These are phyloP conservation scores for Aspergillus sp. DNA, from an alignment of 2,329 filamentous ascomycete species.

Conservation along the genomic window DNA sequence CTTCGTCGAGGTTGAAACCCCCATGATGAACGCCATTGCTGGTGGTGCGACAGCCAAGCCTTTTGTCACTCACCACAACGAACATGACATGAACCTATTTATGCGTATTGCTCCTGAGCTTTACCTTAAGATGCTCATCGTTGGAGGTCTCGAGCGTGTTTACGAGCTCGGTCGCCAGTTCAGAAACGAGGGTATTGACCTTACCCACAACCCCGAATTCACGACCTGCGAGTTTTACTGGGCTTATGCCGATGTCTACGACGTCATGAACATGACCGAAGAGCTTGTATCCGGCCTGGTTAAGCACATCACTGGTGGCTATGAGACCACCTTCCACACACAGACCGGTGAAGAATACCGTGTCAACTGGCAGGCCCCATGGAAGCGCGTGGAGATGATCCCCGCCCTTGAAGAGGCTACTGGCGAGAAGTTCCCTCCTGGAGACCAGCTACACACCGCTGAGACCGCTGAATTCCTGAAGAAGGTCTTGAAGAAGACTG, in stretches of 20 bases:
- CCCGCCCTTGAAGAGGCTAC: slow-evolving; percentile 83
- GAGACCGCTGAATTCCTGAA: slow-evolving; percentile 89
- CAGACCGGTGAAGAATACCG: slow-evolving; percentile 82
- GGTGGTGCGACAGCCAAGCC: slow-evolving; percentile 94
- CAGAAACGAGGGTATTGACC: slow-evolving; percentile 86
- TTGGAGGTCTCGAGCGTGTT: slow-evolving; percentile 89
- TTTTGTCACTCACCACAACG: slow-evolving; percentile 95
- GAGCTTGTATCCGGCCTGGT: slow-evolving; percentile 88
- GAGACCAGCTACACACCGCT: slow-evolving; percentile 82
- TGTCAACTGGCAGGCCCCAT: slow-evolving; percentile 95
- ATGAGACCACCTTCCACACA: slow-evolving; percentile 82
- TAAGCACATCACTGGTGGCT: slow-evolving; percentile 81
- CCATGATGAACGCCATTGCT: slow-evolving; percentile 95
- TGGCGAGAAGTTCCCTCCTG: slow-evolving; percentile 90
- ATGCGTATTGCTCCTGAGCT: slow-evolving; percentile 94
- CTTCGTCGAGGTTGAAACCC: slow-evolving; percentile 93
- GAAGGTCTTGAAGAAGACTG: slow-evolving; percentile 80
- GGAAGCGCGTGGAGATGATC: slow-evolving; percentile 95
- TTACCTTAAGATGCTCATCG: slow-evolving; percentile 93
- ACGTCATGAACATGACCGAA: slow-evolving; percentile 87
- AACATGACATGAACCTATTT: slow-evolving; percentile 89
- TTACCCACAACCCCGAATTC: slow-evolving; percentile 98
- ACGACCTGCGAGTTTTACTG: slow-evolving; percentile 97
- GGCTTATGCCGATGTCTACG: slow-evolving; percentile 89
- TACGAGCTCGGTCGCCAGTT: slow-evolving; percentile 97